Evolutionary conservation across 306 rosid genomes (phyloP).

Genomic region (Ochetophila trinervis): DNA sequence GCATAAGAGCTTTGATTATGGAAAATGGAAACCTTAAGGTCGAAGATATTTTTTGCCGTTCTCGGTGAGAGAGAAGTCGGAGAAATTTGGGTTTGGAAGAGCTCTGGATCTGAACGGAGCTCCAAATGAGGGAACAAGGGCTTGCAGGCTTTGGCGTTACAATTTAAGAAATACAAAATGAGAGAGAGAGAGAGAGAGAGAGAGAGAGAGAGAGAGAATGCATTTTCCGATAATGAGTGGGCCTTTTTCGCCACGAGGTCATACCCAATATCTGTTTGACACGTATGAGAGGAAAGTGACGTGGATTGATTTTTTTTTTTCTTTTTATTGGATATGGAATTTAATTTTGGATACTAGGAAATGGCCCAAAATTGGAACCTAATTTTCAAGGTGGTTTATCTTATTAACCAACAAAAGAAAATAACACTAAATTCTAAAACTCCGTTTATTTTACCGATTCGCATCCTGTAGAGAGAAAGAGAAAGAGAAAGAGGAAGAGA

Average conservation of each 20-base stretch:
- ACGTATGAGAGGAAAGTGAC: background rate
- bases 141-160: background rate
- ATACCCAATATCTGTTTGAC: background rate
- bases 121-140: background rate
- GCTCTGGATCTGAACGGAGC: slow-evolving; percentile 10
- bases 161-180: background rate
- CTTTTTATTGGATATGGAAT: too few relatives aligned
- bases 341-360: background rate
- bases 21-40: slow-evolving; percentile 20
- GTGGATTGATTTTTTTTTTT: slow-evolving; percentile 1
- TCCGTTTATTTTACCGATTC: background rate
- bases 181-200: too few relatives aligned
- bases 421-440: too few relatives aligned
- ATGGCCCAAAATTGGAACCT: too few relatives aligned
- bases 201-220: background rate
- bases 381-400: too few relatives aligned
- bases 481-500: too few relatives aligned
- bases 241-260: slow-evolving; percentile 18
- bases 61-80: background rate
- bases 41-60: background rate
- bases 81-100: background rate
- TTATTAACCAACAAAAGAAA: too few relatives aligned
- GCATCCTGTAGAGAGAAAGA: background rate
- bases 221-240: background rate
- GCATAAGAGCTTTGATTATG: background rate